Conservation (phyloP, 106 monocot genomes). For the Dendrobium catenatum region DNA sequence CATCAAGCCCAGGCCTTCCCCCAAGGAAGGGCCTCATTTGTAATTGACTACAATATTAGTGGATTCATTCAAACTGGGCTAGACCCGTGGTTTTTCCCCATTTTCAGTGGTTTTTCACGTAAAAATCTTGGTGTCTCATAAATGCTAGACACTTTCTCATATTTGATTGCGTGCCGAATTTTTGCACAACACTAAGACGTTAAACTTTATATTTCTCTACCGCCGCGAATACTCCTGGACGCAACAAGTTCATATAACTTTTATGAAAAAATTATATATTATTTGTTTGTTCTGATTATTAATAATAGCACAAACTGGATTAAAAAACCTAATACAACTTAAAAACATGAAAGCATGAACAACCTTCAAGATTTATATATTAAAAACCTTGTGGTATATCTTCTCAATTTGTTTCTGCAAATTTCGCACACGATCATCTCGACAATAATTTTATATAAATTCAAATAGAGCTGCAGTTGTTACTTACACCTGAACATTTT, state of each 20-base stretch:
- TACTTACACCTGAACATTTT: conserved; percentile 41
- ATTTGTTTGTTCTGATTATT: not conserved
- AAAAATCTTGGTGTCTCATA: too few relatives aligned
- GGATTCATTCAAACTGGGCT: too few relatives aligned
- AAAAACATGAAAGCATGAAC: not conserved
- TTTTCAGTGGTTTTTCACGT: too few relatives aligned
- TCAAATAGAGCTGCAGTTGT: conserved; percentile 23
- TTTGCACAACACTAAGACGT: too few relatives aligned
- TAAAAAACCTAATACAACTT: not conserved
- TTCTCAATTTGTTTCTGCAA: conserved; percentile 28
- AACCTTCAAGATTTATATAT: not conserved
- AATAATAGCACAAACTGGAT: not conserved
- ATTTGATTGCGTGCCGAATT: too few relatives aligned
- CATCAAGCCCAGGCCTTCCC: too few relatives aligned
- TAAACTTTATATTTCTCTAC: too few relatives aligned
- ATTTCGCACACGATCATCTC: conserved; percentile 22
- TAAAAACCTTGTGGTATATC: conserved; percentile 23
- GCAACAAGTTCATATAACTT: not conserved
- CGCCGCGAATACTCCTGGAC: too few relatives aligned
- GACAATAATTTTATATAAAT: conserved; percentile 24
- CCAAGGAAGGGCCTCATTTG: too few relatives aligned
- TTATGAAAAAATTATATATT: not conserved
- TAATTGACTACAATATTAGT: too few relatives aligned
- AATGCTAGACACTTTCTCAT: too few relatives aligned
- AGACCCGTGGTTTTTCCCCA: too few relatives aligned